Percentiles rank a stretch among this genome's conserved stretches.
These are phyloP conservation scores for Fusarium verrucosum DNA, from an alignment of 2,329 filamentous ascomycete genomes.

Conservation along the genomic window DNA sequence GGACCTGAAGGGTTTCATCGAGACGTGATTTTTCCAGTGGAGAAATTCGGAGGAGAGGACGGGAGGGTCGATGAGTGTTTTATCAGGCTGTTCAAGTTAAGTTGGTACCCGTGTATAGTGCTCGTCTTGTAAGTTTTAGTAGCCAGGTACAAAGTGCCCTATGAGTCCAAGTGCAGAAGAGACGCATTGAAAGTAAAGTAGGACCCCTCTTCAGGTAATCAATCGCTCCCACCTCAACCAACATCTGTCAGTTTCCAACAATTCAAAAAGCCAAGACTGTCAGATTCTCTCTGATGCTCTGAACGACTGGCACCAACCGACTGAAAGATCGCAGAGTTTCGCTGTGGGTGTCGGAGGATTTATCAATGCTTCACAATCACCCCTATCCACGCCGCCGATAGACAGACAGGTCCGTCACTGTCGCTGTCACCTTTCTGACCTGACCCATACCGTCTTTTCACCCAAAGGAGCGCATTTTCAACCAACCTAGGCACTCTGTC, in stretches of 20 bases:
- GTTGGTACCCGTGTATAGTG: neutral
- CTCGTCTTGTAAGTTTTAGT: neutral
- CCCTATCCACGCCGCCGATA: constrained; percentile 4
- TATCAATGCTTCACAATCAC: constrained; percentile 7
- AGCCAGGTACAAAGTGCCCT: neutral
- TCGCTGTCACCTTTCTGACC: constrained; percentile 16
- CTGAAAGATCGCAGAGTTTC: neutral
- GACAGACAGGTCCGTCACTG: neutral
- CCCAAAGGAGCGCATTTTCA: neutral
- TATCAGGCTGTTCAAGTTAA: neutral
- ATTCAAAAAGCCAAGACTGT: neutral
- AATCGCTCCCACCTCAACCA: constrained; percentile 14
- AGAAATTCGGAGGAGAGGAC: constrained; percentile 26
- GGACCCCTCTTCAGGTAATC: constrained; percentile 7
- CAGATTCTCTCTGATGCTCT: neutral
- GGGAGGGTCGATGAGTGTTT: neutral
- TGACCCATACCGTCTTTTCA: constrained; percentile 34
- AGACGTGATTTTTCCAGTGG: constrained; percentile 29
- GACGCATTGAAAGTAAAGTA: neutral
- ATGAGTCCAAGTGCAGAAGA: constrained; percentile 1
- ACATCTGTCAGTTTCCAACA: neutral
- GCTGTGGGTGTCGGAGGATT: neutral
- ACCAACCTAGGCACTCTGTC: constrained; percentile 7
- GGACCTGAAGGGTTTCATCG: constrained; percentile 32
- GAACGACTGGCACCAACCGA: neutral